Conservation (phyloP, 2,329 filamentous ascomycete genomes). For the Epichloe aotearoae region DNA sequence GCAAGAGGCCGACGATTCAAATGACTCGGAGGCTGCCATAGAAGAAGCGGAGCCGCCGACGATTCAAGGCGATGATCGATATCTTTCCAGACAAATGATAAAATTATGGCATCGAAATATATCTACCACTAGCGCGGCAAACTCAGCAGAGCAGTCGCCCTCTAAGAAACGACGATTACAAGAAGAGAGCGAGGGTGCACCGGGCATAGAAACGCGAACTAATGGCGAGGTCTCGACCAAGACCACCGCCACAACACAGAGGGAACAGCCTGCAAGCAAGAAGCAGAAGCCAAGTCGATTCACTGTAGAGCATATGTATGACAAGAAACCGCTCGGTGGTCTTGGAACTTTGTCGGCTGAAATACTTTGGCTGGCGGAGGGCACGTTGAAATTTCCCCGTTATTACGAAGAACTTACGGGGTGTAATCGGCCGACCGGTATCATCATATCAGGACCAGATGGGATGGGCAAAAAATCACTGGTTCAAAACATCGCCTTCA, state of each 20-base stretch:
- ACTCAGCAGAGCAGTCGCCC: conserved; percentile 12
- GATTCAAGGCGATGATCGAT: conserved; percentile 21
- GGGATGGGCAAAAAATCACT: conserved; percentile 74
- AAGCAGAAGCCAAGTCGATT: conserved; percentile 17
- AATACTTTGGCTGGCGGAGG: conserved; percentile 8
- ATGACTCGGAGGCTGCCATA: conserved; percentile 35
- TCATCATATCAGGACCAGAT: conserved; percentile 65
- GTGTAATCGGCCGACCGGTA: conserved; percentile 29
- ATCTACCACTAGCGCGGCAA: conserved; percentile 3
- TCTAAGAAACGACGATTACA: conserved; percentile 22
- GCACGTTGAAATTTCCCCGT: conserved; percentile 12
- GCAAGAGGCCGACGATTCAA: conserved; percentile 44
- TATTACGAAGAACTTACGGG: conserved; percentile 6
- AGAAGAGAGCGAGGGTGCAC: conserved; percentile 13
- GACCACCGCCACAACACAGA: conserved; percentile 8
- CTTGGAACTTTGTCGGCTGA: conserved; percentile 13
- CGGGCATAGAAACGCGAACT: conserved; percentile 3
- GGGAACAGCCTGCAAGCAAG: conserved; percentile 20
- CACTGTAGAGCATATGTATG: conserved; percentile 15
- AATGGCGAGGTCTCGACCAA: background rate
- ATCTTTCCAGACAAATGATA: conserved; percentile 28
- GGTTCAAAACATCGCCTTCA: conserved; percentile 58
- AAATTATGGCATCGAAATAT: conserved; percentile 23
- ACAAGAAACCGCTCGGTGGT: conserved; percentile 16
- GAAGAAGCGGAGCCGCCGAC: conserved; percentile 28